Conservation (phyloP, 208 protist genomes). For the Leishmania turanica region DNA sequence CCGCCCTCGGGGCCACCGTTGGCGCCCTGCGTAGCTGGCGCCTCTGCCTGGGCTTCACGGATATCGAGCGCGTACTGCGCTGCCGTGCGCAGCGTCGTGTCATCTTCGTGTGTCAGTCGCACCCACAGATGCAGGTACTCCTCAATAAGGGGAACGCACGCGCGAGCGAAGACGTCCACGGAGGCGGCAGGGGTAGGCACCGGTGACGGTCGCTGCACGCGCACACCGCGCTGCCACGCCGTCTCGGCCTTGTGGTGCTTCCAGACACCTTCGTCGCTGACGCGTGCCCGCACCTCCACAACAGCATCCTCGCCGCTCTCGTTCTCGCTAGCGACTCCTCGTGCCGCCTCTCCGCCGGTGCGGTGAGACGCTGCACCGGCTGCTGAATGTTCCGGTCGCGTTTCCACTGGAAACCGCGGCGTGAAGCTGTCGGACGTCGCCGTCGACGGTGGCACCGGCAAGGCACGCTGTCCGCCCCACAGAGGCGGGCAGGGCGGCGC, state of each 20-base stretch:
- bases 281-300: neutral
- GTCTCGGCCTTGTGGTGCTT: neutral
- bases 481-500: neutral
- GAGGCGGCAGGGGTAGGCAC: neutral
- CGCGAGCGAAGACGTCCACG: conserved; percentile 14
- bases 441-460: conserved; percentile 3
- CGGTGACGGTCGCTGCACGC: neutral
- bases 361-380: neutral
- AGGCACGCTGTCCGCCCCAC: neutral
- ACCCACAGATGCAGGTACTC: conserved; percentile 26
- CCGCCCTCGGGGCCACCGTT: neutral
- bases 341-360: neutral
- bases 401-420: neutral
- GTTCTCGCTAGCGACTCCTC: neutral
- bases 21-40: neutral
- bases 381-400: neutral
- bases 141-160: conserved; percentile 19
- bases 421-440: conserved; percentile 24
- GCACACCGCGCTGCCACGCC: conserved; percentile 1
- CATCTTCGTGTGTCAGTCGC: conserved; percentile 24
- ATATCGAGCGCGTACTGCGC: conserved; percentile 7
- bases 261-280: neutral
- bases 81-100: neutral
- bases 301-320: neutral
- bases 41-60: neutral